These are phyloP conservation scores for Phytophthora tubulina DNA, from an alignment of 352 stramenopile species.

Conservation along the genomic window DNA sequence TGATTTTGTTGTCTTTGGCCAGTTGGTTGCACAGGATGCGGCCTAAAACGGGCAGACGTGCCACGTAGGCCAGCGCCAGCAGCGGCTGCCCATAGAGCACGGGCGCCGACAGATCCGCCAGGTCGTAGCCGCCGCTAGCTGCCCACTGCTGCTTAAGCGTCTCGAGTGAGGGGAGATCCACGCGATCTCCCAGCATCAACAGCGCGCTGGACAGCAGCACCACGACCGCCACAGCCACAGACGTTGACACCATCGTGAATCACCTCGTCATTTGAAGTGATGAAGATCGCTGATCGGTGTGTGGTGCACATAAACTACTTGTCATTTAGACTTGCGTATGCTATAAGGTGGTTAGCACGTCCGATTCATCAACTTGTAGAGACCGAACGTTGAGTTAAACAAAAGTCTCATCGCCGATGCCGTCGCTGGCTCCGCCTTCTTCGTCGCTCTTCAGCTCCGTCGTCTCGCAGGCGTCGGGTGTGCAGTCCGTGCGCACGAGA, in stretches of 20 bases:
- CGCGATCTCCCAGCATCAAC: conserved; percentile 63
- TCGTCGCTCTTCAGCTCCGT: conserved; percentile 51
- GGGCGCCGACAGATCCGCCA: conserved; percentile 56
- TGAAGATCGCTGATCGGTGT: background rate
- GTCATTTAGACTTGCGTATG: background rate
- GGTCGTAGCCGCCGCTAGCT: conserved; percentile 55
- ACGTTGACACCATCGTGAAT: conserved; percentile 46
- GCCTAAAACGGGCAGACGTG: conserved; percentile 58
- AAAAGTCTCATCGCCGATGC: conserved; percentile 32
- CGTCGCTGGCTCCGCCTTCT: conserved; percentile 50
- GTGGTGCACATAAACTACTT: background rate
- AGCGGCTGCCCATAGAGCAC: conserved; percentile 62
- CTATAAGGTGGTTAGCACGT: background rate
- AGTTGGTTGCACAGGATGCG: conserved; percentile 59
- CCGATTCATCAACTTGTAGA: too few species aligned
- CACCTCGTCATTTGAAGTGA: too few species aligned
- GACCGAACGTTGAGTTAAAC: background rate
- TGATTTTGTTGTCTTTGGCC: conserved; percentile 68
- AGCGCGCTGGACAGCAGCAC: conserved; percentile 56
- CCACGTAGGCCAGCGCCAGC: conserved; percentile 54
- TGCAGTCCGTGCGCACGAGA: conserved; percentile 55
- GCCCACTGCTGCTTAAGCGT: conserved; percentile 49
- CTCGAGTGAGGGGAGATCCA: conserved; percentile 46
- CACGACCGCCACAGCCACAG: conserved; percentile 46
- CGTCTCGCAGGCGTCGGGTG: conserved; percentile 51